Evolutionary conservation across 352 stramenopile genomes (phyloP), one percentile per base, ranked within the genome.

Genomic region (Globisporangium alternatum): DNA sequence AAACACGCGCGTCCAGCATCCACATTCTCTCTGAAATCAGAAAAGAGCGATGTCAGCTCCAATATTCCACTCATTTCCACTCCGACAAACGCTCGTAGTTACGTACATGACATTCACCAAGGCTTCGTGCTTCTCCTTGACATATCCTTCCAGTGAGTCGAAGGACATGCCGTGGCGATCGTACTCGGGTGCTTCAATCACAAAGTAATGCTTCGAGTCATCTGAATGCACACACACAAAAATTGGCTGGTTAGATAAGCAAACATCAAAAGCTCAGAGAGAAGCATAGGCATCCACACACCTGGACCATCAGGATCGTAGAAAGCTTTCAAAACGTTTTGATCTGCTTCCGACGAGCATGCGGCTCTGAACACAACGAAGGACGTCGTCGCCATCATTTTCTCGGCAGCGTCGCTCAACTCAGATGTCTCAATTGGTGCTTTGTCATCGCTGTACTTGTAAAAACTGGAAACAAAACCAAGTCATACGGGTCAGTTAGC

Each of bases 181-280:
- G 45, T 78, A 70, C 13, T 84, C 67, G 3, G 66, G 52, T 17
- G 69, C 56, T 35, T 70, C 62, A 25, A 84, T 37, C 21, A 80
- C 44, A 12, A 84, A 61, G 33, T 68, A 81, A 48, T 59, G 54
- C 62, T 78, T 84, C 3, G 56, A 49, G 51, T 59, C 30, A 63
- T 84, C 76, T 84, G 51, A 28, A 39, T 12, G 33, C 33, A 39
- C 2, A 13, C 12, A 41, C 22, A 54, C 44, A 65, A 8, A 47
- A 47, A 31, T 28, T 28, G 12, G 44, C 3, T 30, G 13, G 7
- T 39, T 39, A 39, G 33, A 39, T 12, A 39, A 39, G 33, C 8
- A 48, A 6, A 21, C 21, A n/a, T 49, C 28, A 13, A 33, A 9
- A 25, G 28, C 21, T 28, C 10, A 28, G 21, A 31, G 12, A 31